A percentile compares a stretch with the other conserved stretches of the same genome.
These are phyloP conservation scores for Tillandsia fasciculata DNA, from an alignment of 176 grass and related monocot species.

Conservation along the genomic window DNA sequence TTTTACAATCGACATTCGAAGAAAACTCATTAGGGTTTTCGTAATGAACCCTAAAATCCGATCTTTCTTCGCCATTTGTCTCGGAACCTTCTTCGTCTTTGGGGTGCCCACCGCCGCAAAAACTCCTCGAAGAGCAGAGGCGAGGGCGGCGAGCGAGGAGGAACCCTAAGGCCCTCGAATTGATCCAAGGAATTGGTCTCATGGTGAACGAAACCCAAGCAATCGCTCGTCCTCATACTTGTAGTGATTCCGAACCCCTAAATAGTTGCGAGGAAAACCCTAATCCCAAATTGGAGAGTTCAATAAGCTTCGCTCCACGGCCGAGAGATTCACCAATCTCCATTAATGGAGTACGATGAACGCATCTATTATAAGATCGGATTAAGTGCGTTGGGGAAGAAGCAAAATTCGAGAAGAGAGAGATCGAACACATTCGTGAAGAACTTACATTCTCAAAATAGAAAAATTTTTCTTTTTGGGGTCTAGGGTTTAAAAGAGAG, in stretches of 20 bases:
- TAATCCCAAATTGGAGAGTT: constrained; percentile 2
- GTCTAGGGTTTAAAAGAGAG: background rate
- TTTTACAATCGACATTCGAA: constrained; percentile 8
- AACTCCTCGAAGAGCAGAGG: constrained; percentile 30
- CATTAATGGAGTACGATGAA: background rate
- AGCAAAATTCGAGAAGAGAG: too few relatives aligned
- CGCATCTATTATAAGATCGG: background rate
- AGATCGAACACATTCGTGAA: too few relatives aligned
- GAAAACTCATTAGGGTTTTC: background rate
- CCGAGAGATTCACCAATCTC: background rate
- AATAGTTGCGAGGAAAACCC: constrained; percentile 5
- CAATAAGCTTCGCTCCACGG: background rate
- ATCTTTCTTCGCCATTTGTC: constrained; percentile 11
- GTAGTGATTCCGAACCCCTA: background rate
- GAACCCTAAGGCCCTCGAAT: constrained; percentile 15
- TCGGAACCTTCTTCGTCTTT: background rate
- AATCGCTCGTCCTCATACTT: constrained; percentile 19
- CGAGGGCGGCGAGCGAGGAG: constrained; percentile 18
- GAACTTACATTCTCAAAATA: too few relatives aligned
- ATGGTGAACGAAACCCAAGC: constrained; percentile 20
- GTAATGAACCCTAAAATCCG: background rate
- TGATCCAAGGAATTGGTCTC: constrained; percentile 16
- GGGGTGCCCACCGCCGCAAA: constrained; percentile 13
- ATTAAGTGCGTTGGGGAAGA: too few relatives aligned
- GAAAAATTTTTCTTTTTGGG: background rate